Percentiles rank a stretch among this genome's conserved stretches.
Evolutionary conservation across 305 asterid species (phyloP).

Genomic region (Fraxinus dipetala): DNA sequence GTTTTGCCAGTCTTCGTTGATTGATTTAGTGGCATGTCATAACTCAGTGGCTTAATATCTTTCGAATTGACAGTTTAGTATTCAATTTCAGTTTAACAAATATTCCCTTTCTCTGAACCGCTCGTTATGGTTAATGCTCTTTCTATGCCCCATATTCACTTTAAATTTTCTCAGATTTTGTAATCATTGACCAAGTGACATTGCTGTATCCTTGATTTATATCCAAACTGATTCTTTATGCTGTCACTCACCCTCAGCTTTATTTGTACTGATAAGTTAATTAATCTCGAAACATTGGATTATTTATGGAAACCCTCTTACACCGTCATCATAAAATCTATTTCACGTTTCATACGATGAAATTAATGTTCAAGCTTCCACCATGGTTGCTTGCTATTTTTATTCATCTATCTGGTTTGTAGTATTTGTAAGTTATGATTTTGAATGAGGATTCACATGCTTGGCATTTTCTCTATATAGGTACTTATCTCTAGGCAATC

Average conservation of each 20-base stretch:
- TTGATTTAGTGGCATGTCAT: neutral
- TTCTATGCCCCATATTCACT: neutral
- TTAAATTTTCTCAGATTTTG: neutral
- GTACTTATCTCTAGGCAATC: slow-evolving; percentile 81
- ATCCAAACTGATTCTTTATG: neutral
- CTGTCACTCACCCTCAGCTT: neutral
- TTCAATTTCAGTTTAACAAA: neutral
- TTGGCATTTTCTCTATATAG: slow-evolving; percentile 27
- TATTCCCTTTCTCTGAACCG: neutral
- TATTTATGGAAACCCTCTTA: neutral
- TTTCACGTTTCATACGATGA: neutral
- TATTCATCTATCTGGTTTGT: neutral
- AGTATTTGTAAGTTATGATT: neutral
- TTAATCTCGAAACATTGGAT: neutral
- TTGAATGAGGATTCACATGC: slow-evolving; percentile 1
- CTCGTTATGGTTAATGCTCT: neutral
- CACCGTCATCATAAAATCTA: neutral
- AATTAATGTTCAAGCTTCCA: slow-evolving; percentile 16
- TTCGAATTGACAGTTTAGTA: neutral
- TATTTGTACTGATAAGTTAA: neutral
- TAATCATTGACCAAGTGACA: neutral
- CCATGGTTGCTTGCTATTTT: slow-evolving; percentile 6
- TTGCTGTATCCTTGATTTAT: neutral
- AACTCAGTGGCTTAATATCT: neutral
- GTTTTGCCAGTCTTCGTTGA: neutral